These are phyloP conservation scores for Actinomortierella wolfii DNA, from an alignment of 371 early-diverging fungal genomes.

Conservation along the genomic window DNA sequence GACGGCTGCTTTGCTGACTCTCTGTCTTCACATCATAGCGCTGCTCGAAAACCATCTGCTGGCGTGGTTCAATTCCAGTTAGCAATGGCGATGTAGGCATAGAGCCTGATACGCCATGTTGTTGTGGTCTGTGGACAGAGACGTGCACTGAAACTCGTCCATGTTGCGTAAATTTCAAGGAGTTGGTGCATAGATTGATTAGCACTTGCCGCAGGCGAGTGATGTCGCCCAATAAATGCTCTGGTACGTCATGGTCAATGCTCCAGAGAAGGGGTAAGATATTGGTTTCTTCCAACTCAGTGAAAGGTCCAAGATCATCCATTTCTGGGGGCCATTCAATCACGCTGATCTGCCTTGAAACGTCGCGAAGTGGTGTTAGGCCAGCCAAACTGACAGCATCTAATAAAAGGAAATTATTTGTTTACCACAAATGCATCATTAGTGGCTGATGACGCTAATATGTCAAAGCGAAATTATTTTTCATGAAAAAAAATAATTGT, in stretches of 20 bases:
- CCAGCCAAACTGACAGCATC: conserved; percentile 44
- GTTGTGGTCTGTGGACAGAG: conserved; percentile 22
- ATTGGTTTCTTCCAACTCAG: conserved; percentile 48
- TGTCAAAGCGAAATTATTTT: not conserved
- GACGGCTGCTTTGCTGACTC: conserved; percentile 8
- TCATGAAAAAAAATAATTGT: not conserved
- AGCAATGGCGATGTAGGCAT: conserved; percentile 32
- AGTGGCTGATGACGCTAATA: too few species aligned
- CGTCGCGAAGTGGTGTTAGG: conserved; percentile 37
- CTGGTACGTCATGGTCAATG: conserved; percentile 60
- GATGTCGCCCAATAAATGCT: conserved; percentile 61
- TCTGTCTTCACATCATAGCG: conserved; percentile 65
- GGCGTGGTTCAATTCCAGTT: conserved; percentile 32
- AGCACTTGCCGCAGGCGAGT: conserved; percentile 63
- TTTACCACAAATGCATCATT: not conserved
- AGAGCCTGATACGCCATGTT: not conserved
- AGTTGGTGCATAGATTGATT: conserved; percentile 63
- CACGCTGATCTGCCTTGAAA: conserved; percentile 50
- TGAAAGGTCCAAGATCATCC: conserved; percentile 53
- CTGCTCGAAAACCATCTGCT: conserved; percentile 56
- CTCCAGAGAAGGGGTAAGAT: conserved; percentile 61
- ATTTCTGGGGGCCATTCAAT: conserved; percentile 59
- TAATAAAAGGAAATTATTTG: not conserved
- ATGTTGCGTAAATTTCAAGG: conserved; percentile 55
- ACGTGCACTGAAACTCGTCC: conserved; percentile 39